phyloP scores from a whole-genome alignment of 1,139 yeast genomes.

The Suhomyces ambrosiae region DNA sequence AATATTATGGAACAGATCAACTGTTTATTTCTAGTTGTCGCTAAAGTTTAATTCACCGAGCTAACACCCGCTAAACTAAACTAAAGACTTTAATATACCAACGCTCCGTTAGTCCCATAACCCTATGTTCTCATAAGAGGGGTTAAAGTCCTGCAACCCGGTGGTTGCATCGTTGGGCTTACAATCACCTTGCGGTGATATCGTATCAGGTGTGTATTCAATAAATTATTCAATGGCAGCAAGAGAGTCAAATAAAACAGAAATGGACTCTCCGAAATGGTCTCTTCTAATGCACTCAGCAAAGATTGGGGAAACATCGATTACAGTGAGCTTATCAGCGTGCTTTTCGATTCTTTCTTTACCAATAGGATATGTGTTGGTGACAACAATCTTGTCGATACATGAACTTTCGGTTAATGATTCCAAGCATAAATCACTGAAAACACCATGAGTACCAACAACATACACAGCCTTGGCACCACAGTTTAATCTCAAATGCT shows the following conservation, averaged over 20 bases:
- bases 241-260: conserved; percentile 86
- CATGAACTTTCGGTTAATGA: conserved; percentile 74
- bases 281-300: conserved; percentile 99
- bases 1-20: no score
- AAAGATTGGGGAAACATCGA: conserved; percentile 91
- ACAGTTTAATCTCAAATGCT: conserved; percentile 90
- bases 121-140: conserved; percentile 27
- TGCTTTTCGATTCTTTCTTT: conserved; percentile 57
- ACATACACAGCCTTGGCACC: conserved; percentile 92
- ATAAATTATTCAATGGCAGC: conserved; percentile 59
- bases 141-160: conserved; percentile 58
- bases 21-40: no score
- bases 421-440: conserved; percentile 84
- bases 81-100: conserved; percentile 41
- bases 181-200: conserved; percentile 15
- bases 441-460: conserved; percentile 94
- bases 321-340: conserved; percentile 69
- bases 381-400: conserved; percentile 87
- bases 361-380: conserved; percentile 91
- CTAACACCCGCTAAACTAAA: conserved; percentile 4
- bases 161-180: conserved; percentile 51
- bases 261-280: conserved; percentile 95
- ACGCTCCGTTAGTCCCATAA: conserved; percentile 66
- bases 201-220: conserved; percentile 6
- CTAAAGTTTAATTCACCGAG: background rate